These are phyloP conservation scores for Yamadazyma diddensiae DNA, from an alignment of 1,139 yeast species.

Conservation along the genomic window DNA sequence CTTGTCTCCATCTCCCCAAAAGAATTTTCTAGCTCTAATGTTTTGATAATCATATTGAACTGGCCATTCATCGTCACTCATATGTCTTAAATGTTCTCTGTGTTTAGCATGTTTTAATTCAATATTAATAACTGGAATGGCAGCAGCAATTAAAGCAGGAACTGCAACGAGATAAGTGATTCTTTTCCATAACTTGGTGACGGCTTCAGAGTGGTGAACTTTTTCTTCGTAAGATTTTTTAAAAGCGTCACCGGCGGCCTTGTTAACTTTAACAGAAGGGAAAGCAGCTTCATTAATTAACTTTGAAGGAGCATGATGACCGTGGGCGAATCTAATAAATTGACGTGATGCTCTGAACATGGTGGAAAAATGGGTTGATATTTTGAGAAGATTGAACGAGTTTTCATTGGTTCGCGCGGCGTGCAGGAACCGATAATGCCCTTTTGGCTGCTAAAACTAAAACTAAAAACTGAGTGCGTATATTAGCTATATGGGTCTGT, in stretches of 20 bases:
- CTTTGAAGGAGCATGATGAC: conserved; percentile 38
- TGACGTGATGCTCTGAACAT: conserved; percentile 43
- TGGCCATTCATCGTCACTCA: conserved; percentile 91
- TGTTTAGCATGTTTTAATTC: conserved; percentile 90
- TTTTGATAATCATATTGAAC: conserved; percentile 86
- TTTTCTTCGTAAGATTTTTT: conserved; percentile 51
- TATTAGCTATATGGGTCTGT: no score
- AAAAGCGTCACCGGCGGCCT: conserved; percentile 44
- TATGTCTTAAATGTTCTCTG: conserved; percentile 74
- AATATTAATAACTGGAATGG: conserved; percentile 74
- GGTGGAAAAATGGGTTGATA: conserved; percentile 13
- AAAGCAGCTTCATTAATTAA: conserved; percentile 40
- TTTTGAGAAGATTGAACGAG: conserved; percentile 10
- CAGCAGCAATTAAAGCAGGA: conserved; percentile 75
- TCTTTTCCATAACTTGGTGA: conserved; percentile 82
- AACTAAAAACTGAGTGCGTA: neutral
- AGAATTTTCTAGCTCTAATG: conserved; percentile 79
- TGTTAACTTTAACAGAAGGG: conserved; percentile 27
- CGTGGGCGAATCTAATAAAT: conserved; percentile 43
- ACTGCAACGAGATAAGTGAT: conserved; percentile 75
- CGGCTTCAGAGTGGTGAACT: conserved; percentile 72
- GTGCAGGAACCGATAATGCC: conserved; percentile 1
- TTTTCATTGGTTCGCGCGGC: conserved; percentile 10
- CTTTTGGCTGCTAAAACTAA: neutral
- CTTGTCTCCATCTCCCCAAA: conserved; percentile 99